These are phyloP conservation scores for Flaveria robusta DNA, from an alignment of 129 eudicot species.

Conservation along the genomic window DNA sequence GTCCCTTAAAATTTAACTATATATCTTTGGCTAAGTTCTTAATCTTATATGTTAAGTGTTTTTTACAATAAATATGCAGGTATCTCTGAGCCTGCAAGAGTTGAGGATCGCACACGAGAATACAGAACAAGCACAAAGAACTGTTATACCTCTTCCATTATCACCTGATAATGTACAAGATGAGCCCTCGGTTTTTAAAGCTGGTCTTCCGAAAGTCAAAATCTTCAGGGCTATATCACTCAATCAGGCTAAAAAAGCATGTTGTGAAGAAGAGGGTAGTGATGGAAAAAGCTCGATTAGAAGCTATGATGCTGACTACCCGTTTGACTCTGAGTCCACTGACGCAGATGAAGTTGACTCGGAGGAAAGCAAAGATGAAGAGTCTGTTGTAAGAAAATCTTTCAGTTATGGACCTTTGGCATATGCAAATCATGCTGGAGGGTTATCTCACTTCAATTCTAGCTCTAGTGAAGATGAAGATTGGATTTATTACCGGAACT, in stretches of 20 bases:
- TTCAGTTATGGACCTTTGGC: slow-evolving; percentile 68
- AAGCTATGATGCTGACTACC: slow-evolving; percentile 62
- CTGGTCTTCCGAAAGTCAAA: slow-evolving; percentile 57
- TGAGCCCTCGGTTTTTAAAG: slow-evolving; percentile 50
- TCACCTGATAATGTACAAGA: slow-evolving; percentile 47
- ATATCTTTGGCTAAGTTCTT: slow-evolving; percentile 5
- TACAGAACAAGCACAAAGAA: slow-evolving; percentile 44
- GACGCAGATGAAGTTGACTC: slow-evolving; percentile 59
- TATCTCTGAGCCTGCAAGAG: slow-evolving; percentile 59
- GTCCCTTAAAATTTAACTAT: slow-evolving; percentile 16
- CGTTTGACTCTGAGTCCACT: slow-evolving; percentile 62
- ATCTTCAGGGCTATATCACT: slow-evolving; percentile 51
- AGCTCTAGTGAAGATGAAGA: slow-evolving; percentile 69
- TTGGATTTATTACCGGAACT: slow-evolving; percentile 50
- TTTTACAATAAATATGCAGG: slow-evolving; percentile 41
- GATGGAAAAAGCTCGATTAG: slow-evolving; percentile 63
- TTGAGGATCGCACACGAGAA: slow-evolving; percentile 46
- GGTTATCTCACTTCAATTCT: slow-evolving; percentile 37
- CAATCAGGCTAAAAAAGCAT: slow-evolving; percentile 45
- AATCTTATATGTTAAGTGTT: background rate
- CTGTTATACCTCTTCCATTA: slow-evolving; percentile 36
- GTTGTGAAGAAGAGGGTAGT: slow-evolving; percentile 63
- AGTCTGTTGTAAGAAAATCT: slow-evolving; percentile 44
- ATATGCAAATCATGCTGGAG: slow-evolving; percentile 75
- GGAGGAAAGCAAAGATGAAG: slow-evolving; percentile 52